Percentiles rank a stretch among this genome's conserved stretches.
phyloP scores from a whole-genome alignment of 2,329 filamentous ascomycete genomes.

The Clonostachys rosea region DNA sequence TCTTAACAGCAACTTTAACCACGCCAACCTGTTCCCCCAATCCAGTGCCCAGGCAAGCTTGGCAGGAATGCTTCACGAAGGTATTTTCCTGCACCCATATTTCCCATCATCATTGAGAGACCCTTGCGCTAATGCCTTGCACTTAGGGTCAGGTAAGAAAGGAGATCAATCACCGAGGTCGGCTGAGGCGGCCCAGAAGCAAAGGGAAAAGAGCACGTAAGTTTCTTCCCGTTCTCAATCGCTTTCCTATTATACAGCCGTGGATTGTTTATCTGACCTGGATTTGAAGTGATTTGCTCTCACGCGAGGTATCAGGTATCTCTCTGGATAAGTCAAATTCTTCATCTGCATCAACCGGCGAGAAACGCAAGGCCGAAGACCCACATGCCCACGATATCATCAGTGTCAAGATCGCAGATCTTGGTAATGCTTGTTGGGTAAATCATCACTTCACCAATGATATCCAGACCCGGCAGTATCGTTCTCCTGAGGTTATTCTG shows the following conservation, averaged over 20 bases:
- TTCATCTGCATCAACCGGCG: slow-evolving; percentile 46
- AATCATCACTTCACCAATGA: slow-evolving; percentile 99
- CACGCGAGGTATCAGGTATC: slow-evolving; percentile 90
- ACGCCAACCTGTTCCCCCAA: slow-evolving; percentile 64
- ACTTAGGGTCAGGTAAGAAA: slow-evolving; percentile 15
- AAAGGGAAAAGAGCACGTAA: slow-evolving; percentile 92
- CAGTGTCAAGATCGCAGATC: slow-evolving; percentile 97
- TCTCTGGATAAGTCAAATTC: slow-evolving; percentile 72
- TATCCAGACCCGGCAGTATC: slow-evolving; percentile 95
- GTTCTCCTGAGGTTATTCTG: slow-evolving; percentile 94
- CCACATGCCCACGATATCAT: slow-evolving; percentile 65
- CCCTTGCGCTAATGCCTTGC: not conserved
- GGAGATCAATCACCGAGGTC: slow-evolving; percentile 44
- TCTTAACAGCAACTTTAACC: slow-evolving; percentile 85
- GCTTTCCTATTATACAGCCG: not conserved
- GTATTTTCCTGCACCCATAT: slow-evolving; percentile 36
- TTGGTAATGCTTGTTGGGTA: slow-evolving; percentile 98
- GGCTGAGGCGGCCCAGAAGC: slow-evolving; percentile 65
- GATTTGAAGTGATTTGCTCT: slow-evolving; percentile 61
- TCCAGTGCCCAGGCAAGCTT: slow-evolving; percentile 69
- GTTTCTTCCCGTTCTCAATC: slow-evolving; percentile 23
- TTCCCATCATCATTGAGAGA: too few relatives aligned
- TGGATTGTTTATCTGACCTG: not conserved
- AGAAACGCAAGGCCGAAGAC: slow-evolving; percentile 61
- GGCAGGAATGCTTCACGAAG: slow-evolving; percentile 78